These are phyloP conservation scores for Sugiyamaella smithiae DNA, from an alignment of 805 yeast genomes.

Conservation along the genomic window DNA sequence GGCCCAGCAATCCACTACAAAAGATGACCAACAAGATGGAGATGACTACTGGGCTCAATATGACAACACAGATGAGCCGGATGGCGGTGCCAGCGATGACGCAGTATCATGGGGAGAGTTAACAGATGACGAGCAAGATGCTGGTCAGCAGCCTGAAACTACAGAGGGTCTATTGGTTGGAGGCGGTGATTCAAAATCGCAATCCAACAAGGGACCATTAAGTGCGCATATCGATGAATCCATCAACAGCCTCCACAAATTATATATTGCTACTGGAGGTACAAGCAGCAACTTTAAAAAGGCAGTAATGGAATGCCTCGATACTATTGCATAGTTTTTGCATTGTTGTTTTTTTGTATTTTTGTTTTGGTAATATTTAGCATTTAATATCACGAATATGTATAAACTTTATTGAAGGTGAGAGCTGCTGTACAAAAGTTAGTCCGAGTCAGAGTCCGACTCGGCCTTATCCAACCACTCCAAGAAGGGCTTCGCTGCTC, in stretches of 20 bases:
- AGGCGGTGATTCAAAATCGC: not conserved
- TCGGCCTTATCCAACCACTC: constrained; percentile 96
- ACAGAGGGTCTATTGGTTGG: too few relatives aligned
- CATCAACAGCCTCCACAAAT: not conserved
- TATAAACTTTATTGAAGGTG: too few relatives aligned
- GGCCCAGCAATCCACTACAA: not conserved
- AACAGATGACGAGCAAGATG: not conserved
- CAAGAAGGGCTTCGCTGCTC: constrained; percentile 93
- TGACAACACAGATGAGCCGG: constrained; percentile 5
- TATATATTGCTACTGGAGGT: not conserved
- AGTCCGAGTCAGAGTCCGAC: constrained; percentile 39
- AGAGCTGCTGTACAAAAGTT: too few relatives aligned
- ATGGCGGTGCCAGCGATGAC: not conserved
- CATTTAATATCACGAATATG: too few relatives aligned
- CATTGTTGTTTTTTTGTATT: too few relatives aligned
- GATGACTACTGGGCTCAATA: constrained; percentile 20
- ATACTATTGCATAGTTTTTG: too few relatives aligned
- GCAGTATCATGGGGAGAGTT: not conserved
- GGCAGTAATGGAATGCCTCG: not conserved
- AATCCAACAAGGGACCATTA: too few relatives aligned
- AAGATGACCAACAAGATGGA: constrained; percentile 5
- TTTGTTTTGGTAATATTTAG: too few relatives aligned
- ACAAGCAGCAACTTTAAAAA: not conserved
- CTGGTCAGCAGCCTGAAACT: too few relatives aligned
- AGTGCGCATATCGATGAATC: not conserved